These are phyloP conservation scores for Cyberlindnera samutprakarnensis DNA, from an alignment of 805 yeast genomes.

Conservation along the genomic window DNA sequence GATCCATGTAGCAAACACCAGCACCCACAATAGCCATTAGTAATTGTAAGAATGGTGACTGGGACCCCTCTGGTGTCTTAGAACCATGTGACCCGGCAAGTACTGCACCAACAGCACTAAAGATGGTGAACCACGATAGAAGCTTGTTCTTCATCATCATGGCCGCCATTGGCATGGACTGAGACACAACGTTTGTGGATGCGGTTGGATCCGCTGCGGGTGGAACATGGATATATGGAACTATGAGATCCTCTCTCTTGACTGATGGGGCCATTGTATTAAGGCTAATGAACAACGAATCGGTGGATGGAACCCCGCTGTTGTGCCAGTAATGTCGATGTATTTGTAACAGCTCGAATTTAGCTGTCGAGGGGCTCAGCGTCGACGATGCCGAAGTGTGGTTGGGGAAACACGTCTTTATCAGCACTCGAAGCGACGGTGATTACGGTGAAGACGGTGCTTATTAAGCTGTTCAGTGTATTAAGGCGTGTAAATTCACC, in stretches of 20 bases:
- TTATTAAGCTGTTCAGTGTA: too few species aligned
- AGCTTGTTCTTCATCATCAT: constrained; percentile 51
- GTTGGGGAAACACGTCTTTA: too few species aligned
- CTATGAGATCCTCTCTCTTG: constrained; percentile 30
- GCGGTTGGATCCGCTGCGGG: constrained; percentile 43
- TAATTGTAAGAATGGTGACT: constrained; percentile 26
- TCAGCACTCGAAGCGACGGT: too few species aligned
- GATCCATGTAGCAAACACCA: constrained; percentile 42
- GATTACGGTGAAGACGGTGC: too few species aligned
- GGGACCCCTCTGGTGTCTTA: constrained; percentile 27
- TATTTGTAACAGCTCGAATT: too few species aligned
- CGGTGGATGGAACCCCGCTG: too few species aligned
- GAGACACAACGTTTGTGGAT: constrained; percentile 37
- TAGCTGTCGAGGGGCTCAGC: too few species aligned
- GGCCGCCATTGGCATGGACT: constrained; percentile 61
- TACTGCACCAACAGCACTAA: constrained; percentile 33
- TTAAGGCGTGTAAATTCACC: too few species aligned
- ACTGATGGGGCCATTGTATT: constrained; percentile 23
- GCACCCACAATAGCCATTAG: constrained; percentile 36
- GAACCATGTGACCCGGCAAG: constrained; percentile 21
- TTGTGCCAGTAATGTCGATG: too few species aligned
- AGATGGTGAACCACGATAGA: constrained; percentile 47
- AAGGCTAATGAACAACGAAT: too few species aligned
- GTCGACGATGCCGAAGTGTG: too few species aligned
- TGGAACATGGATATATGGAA: constrained; percentile 38